Evolutionary conservation across 2,329 filamentous ascomycete species (phyloP).

Genomic region (Nemania serpens): DNA sequence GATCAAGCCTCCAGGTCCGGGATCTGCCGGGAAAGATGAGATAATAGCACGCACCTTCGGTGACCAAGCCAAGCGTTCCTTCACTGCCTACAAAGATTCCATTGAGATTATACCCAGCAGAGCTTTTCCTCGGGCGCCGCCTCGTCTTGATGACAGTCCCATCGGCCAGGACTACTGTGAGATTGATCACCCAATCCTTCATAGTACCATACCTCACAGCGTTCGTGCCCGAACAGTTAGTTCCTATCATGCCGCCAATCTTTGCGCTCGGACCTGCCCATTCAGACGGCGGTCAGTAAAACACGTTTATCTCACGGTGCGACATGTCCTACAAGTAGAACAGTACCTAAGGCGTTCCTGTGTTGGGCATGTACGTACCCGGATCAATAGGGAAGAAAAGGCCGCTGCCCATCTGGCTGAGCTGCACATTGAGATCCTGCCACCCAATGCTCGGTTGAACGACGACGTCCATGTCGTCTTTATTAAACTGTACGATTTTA

Average conservation of each 20-base stretch:
- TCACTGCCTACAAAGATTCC: conserved; percentile 80
- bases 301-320: conserved; percentile 45
- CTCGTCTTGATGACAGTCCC: conserved; percentile 80
- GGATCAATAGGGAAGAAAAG: conserved; percentile 93
- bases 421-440: conserved; percentile 80
- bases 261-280: conserved; percentile 64
- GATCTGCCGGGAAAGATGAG: not conserved
- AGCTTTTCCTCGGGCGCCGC: conserved; percentile 76
- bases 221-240: conserved; percentile 78
- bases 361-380: conserved; percentile 47
- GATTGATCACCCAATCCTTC: conserved; percentile 85
- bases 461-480: conserved; percentile 89
- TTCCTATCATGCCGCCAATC: conserved; percentile 83
- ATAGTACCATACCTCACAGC: conserved; percentile 82
- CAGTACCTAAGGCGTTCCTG: not conserved
- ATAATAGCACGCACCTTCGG: conserved; percentile 57
- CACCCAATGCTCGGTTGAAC: conserved; percentile 92
- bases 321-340: not conserved
- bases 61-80: conserved; percentile 80
- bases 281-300: conserved; percentile 31
- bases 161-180: conserved; percentile 80
- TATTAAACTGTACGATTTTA: conserved; percentile 75
- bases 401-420: conserved; percentile 70
- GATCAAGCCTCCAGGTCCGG: too few species aligned
- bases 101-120: conserved; percentile 83